Evolutionary conservation across 169 alveolate species (phyloP).

Genomic region (Cryptosporidium baileyi): DNA sequence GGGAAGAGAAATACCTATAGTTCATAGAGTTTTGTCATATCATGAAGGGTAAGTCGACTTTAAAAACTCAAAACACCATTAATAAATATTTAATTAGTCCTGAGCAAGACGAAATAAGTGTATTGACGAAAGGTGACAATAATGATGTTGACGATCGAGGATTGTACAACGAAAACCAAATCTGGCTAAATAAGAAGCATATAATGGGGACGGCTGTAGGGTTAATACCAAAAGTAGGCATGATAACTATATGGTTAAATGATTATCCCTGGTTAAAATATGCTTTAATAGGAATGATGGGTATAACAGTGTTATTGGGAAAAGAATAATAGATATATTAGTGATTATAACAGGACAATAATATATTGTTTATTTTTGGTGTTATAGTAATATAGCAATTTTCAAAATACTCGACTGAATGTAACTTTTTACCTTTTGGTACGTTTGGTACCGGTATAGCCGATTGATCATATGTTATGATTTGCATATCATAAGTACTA

Average conservation of each 20-base stretch:
- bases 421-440: slow-evolving; percentile 28
- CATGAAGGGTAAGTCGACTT: slow-evolving; percentile 75
- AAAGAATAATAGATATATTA: slow-evolving; percentile 6
- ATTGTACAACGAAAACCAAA: slow-evolving; percentile 83
- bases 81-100: slow-evolving; percentile 8
- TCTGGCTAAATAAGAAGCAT: slow-evolving; percentile 83
- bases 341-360: not conserved
- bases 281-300: slow-evolving; percentile 74
- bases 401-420: slow-evolving; percentile 3
- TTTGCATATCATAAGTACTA: slow-evolving; percentile 64
- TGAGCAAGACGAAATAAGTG: slow-evolving; percentile 78
- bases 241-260: slow-evolving; percentile 88
- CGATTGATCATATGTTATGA: slow-evolving; percentile 48
- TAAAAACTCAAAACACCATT: not conserved
- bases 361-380: slow-evolving; percentile 20
- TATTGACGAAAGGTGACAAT: slow-evolving; percentile 95
- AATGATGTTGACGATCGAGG: slow-evolving; percentile 93
- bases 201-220: slow-evolving; percentile 89
- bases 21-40: slow-evolving; percentile 88
- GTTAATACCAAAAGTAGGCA: slow-evolving; percentile 90
- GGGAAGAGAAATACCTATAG: slow-evolving; percentile 93
- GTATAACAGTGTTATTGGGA: slow-evolving; percentile 72
- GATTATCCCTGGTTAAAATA: slow-evolving; percentile 86
- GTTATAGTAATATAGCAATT: not conserved
- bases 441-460: slow-evolving; percentile 61